phyloP scores from a whole-genome alignment of 1,284 basidiomycete species.

The Rhodotorula sp. region DNA sequence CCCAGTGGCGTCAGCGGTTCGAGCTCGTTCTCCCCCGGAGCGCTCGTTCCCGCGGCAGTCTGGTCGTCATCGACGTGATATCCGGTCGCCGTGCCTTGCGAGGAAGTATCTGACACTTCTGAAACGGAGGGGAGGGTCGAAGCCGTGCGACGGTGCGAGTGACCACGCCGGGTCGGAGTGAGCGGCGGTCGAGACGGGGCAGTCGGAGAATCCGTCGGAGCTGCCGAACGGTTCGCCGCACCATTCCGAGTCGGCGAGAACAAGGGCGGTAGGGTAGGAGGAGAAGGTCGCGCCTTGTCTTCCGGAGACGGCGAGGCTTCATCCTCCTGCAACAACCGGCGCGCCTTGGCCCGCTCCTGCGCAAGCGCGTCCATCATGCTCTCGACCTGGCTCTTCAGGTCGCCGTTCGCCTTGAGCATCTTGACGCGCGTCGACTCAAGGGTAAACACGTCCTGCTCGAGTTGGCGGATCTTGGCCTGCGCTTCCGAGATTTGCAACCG shows the following conservation, averaged over 20 bases:
- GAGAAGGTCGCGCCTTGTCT: no score
- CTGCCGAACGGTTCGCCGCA: no score
- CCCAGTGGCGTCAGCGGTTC: slow-evolving; percentile 9
- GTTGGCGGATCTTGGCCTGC: slow-evolving; percentile 33
- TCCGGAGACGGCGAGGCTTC: not conserved
- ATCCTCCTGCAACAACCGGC: not conserved
- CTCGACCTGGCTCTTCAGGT: slow-evolving; percentile 39
- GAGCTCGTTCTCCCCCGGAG: not conserved
- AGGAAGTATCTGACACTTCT: slow-evolving; percentile 25
- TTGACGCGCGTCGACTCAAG: slow-evolving; percentile 29
- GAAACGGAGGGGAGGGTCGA: slow-evolving; percentile 28
- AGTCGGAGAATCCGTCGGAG: no score
- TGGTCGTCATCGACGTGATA: not conserved
- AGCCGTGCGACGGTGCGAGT: slow-evolving; percentile 29
- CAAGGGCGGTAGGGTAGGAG: not conserved
- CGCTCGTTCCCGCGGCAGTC: no score
- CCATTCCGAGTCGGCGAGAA: not conserved
- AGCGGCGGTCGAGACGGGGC: not conserved
- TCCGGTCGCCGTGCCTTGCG: not conserved
- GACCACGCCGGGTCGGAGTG: slow-evolving; percentile 17
- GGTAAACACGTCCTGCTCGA: slow-evolving; percentile 39
- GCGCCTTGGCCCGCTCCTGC: slow-evolving; percentile 15
- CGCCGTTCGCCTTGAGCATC: slow-evolving; percentile 38
- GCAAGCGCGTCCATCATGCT: slow-evolving; percentile 35
- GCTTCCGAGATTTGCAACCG: slow-evolving; percentile 40